Conservation (phyloP, 2,329 filamentous ascomycete species). For the Colletotrichum somersetense region DNA sequence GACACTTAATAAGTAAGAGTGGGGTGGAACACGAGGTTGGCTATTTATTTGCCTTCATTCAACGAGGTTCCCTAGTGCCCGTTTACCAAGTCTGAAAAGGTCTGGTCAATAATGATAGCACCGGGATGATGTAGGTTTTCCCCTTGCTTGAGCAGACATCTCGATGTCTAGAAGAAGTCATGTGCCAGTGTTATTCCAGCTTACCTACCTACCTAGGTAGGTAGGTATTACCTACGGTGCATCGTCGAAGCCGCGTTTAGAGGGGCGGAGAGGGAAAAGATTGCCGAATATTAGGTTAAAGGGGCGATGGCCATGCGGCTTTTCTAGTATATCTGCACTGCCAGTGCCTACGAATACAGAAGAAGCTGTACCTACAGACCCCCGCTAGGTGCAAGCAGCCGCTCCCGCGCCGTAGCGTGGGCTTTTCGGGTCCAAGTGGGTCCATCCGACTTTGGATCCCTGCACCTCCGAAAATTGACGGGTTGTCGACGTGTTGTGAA, state of each 20-base stretch:
- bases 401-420: slow-evolving; percentile 3
- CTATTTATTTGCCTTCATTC: background rate
- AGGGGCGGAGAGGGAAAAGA: background rate
- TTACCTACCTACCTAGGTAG: too few relatives aligned
- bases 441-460: background rate
- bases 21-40: background rate
- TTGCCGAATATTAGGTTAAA: background rate
- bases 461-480: background rate
- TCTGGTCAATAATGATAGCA: background rate
- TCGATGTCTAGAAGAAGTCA: background rate
- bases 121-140: background rate
- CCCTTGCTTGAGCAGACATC: background rate
- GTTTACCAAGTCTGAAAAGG: background rate
- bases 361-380: too few relatives aligned
- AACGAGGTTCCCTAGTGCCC: background rate
- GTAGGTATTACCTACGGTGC: too few relatives aligned
- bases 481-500: slow-evolving; percentile 18
- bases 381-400: slow-evolving; percentile 11
- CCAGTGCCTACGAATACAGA: background rate
- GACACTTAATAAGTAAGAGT: too few relatives aligned
- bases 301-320: background rate
- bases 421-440: background rate
- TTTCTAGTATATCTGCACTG: background rate
- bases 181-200: too few relatives aligned
- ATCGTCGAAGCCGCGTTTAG: background rate